Percentiles rank a stretch among this genome's conserved stretches.
These are phyloP conservation scores for Alternaria infectoria DNA, from an alignment of 2,329 filamentous ascomycete genomes.

Conservation along the genomic window DNA sequence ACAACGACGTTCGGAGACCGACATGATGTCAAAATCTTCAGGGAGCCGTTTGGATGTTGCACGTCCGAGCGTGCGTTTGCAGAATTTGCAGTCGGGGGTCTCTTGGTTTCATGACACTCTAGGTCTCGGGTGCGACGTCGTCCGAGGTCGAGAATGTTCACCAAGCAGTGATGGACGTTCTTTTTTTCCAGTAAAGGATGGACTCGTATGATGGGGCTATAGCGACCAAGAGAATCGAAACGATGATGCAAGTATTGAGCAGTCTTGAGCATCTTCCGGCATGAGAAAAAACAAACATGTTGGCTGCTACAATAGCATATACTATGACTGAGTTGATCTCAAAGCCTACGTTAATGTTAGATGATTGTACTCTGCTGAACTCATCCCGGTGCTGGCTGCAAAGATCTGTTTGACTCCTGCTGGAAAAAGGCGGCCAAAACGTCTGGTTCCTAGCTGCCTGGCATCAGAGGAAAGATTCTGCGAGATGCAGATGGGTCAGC, in stretches of 20 bases:
- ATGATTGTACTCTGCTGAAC: background rate
- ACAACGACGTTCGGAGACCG: background rate
- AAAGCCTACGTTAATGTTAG: background rate
- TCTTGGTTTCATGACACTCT: conserved; percentile 4
- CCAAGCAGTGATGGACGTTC: background rate
- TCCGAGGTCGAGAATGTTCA: conserved; percentile 3
- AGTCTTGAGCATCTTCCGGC: background rate
- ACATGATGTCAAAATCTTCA: conserved; percentile 3
- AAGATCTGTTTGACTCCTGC: background rate
- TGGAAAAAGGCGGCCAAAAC: background rate
- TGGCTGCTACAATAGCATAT: background rate
- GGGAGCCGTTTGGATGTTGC: background rate
- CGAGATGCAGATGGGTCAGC: background rate
- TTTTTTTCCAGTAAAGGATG: background rate
- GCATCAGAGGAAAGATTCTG: background rate
- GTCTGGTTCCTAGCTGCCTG: background rate
- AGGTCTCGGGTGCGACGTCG: conserved; percentile 1
- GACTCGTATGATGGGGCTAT: background rate
- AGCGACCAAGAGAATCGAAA: background rate
- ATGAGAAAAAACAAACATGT: background rate
- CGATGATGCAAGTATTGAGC: background rate
- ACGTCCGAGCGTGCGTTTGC: conserved; percentile 2
- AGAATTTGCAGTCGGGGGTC: background rate
- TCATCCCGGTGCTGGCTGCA: background rate
- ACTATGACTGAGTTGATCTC: background rate